Evolutionary conservation across 495 filamentous ascomycete species (phyloP).

Genomic region (Penicillium ochrochloron): DNA sequence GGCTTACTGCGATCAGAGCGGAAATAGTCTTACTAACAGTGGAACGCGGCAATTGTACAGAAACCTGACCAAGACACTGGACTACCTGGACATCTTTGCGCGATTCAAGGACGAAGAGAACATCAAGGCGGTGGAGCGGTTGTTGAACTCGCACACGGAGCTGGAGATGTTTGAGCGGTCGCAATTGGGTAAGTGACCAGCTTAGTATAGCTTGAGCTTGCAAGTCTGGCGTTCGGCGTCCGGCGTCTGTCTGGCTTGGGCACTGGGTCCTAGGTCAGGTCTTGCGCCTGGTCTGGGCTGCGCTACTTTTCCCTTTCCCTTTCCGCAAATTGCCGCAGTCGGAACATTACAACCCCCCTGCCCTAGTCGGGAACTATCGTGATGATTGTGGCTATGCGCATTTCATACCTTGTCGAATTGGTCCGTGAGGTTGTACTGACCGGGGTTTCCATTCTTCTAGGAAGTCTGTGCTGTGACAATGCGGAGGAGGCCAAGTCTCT

Average conservation of each 20-base stretch:
- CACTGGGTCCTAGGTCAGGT: background rate
- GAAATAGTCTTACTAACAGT: background rate
- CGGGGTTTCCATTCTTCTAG: slow-evolving; percentile 46
- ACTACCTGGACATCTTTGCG: slow-evolving; percentile 91
- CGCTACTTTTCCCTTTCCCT: background rate
- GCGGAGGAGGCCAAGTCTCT: slow-evolving; percentile 96
- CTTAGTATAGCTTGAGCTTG: background rate
- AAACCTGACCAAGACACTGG: slow-evolving; percentile 78
- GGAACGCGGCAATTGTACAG: slow-evolving; percentile 30
- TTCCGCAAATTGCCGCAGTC: slow-evolving; percentile 7
- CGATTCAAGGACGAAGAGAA: slow-evolving; percentile 94
- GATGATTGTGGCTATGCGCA: slow-evolving; percentile 6
- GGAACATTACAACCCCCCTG: slow-evolving; percentile 9
- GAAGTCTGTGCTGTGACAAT: slow-evolving; percentile 86
- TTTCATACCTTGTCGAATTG: background rate
- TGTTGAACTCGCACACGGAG: slow-evolving; percentile 75
- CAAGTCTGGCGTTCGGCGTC: background rate
- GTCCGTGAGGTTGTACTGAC: slow-evolving; percentile 8
- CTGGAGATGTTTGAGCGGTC: slow-evolving; percentile 90
- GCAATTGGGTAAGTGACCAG: slow-evolving; percentile 73
- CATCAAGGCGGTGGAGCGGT: slow-evolving; percentile 85
- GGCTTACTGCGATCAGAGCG: background rate
- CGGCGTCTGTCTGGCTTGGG: too few species aligned
- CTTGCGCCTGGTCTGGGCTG: background rate
- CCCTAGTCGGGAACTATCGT: background rate